Percentiles rank a stretch among this genome's conserved stretches.
Evolutionary conservation across 257 asterid species (phyloP).

Genomic region (Forsythia suspensa): DNA sequence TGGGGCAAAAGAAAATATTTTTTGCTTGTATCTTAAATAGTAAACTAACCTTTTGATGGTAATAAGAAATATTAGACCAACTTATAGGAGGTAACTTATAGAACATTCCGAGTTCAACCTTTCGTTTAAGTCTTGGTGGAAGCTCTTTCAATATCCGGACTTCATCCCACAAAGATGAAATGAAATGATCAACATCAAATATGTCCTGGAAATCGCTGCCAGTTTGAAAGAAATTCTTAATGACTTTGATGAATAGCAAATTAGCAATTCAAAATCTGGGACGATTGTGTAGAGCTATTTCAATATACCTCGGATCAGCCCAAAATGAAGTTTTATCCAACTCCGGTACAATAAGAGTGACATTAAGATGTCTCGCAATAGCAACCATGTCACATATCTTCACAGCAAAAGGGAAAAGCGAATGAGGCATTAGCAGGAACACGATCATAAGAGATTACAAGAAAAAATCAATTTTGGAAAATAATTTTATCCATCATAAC

Average conservation of each 20-base stretch:
- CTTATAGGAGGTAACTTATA: constrained; percentile 16
- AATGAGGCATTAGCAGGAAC: not conserved
- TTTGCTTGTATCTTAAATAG: not conserved
- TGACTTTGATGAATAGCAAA: not conserved
- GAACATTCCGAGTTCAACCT: constrained; percentile 10
- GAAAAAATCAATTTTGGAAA: not conserved
- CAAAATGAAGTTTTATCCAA: constrained; percentile 22
- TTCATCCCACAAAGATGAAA: constrained; percentile 22
- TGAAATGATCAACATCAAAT: constrained; percentile 18
- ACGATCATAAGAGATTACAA: not conserved
- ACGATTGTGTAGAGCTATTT: not conserved
- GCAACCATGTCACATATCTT: constrained; percentile 27
- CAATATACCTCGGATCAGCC: constrained; percentile 13
- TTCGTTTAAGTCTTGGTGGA: constrained; percentile 7
- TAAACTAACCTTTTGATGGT: constrained; percentile 15
- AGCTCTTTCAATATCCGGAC: constrained; percentile 21
- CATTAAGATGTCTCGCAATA: constrained; percentile 12
- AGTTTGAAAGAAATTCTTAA: not conserved
- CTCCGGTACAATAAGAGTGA: constrained; percentile 20
- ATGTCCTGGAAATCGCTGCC: constrained; percentile 19
- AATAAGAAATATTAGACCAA: constrained; percentile 20
- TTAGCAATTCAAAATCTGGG: not conserved
- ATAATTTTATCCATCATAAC: not conserved
- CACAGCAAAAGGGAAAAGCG: not conserved
- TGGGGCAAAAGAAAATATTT: not conserved